Evolutionary conservation across 2,329 filamentous ascomycete species (phyloP).

Genomic region (Bimuria novae-zelandiae): DNA sequence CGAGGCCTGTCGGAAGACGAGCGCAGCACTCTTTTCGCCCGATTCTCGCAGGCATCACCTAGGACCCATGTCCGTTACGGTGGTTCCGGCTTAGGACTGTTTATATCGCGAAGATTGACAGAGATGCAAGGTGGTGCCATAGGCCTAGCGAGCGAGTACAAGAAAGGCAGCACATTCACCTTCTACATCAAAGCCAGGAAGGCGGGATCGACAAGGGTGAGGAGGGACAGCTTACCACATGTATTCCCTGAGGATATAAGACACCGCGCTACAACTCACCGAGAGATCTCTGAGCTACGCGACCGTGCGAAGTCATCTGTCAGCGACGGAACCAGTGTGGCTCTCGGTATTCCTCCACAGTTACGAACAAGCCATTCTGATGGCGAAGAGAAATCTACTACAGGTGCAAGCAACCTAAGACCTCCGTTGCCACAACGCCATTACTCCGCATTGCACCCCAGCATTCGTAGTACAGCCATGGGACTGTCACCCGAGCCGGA

Average conservation of each 20-base stretch:
- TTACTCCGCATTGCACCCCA: constrained; percentile 1
- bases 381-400: neutral
- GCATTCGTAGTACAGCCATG: neutral
- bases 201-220: neutral
- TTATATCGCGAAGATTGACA: constrained; percentile 35
- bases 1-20: constrained; percentile 46
- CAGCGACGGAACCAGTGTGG: neutral
- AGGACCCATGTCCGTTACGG: constrained; percentile 47
- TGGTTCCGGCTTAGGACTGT: constrained; percentile 40
- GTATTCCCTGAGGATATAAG: constrained; percentile 14
- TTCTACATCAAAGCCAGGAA: constrained; percentile 38
- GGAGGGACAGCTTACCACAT: constrained; percentile 1
- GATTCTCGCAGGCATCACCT: constrained; percentile 39
- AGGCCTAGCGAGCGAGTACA: constrained; percentile 28
- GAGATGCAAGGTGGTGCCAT: constrained; percentile 40
- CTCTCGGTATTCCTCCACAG: neutral
- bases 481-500: neutral
- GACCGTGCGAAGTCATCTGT: neutral
- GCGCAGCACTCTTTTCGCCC: constrained; percentile 38
- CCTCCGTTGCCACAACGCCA: constrained; percentile 1
- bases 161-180: constrained; percentile 36
- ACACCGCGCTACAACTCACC: constrained; percentile 6
- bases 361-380: no score
- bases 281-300: constrained; percentile 9
- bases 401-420: neutral